phyloP scores from a whole-genome alignment of 768 basidiomycete species.

The Podaxis mareebaensis region DNA sequence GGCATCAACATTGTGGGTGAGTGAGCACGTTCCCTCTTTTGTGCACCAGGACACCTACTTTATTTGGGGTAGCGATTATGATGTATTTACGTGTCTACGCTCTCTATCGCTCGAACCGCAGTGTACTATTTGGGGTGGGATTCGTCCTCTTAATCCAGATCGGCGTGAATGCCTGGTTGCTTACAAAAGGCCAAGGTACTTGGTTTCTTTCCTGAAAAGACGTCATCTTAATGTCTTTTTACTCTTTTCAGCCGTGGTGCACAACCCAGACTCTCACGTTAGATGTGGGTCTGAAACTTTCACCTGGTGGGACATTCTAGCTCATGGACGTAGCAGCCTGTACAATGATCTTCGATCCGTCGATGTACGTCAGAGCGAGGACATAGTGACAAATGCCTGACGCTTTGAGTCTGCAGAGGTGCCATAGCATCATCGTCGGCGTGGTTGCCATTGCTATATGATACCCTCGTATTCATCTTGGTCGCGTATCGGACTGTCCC shows the following conservation, averaged over 20 bases:
- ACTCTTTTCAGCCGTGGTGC: constrained; percentile 33
- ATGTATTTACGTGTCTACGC: constrained; percentile 53
- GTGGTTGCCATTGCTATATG: constrained; percentile 48
- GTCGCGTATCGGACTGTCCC: constrained; percentile 39
- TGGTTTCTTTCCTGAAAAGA: not conserved
- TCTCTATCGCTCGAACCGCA: constrained; percentile 33
- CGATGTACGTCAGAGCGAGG: constrained; percentile 28
- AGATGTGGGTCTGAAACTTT: constrained; percentile 25
- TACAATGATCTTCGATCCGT: constrained; percentile 39
- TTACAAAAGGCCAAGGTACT: constrained; percentile 49
- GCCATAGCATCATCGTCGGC: constrained; percentile 44
- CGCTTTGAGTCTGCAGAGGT: constrained; percentile 26
- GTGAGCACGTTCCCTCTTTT: constrained; percentile 2
- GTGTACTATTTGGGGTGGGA: constrained; percentile 28
- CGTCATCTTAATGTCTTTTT: not conserved
- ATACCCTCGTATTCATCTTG: constrained; percentile 41
- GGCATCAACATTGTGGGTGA: constrained; percentile 49
- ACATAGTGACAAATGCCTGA: constrained; percentile 17
- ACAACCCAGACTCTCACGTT: constrained; percentile 36
- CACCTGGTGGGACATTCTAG: not conserved
- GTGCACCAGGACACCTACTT: no score
- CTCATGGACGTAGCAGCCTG: constrained; percentile 30
- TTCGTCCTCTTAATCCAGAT: constrained; percentile 44
- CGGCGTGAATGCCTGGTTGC: constrained; percentile 51
- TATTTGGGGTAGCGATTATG: constrained; percentile 37